phyloP scores from a whole-genome alignment of 345 rosid genomes.

The Populus nigra region DNA sequence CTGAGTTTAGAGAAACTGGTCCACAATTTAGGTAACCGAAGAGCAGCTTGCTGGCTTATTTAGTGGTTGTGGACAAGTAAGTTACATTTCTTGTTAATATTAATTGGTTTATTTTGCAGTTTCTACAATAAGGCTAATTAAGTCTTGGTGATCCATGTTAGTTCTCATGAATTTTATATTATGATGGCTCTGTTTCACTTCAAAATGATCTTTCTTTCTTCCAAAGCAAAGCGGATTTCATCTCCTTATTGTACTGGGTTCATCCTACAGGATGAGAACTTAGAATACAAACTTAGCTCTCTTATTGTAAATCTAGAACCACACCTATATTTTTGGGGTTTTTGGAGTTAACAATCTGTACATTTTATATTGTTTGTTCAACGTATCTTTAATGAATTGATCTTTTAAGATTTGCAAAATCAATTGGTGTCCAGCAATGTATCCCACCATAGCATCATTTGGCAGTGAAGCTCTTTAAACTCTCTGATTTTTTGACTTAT shows the following conservation, averaged over 20 bases:
- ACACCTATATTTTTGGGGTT: neutral
- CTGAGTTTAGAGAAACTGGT: slow-evolving; percentile 3
- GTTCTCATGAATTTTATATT: neutral
- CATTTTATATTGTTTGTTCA: neutral
- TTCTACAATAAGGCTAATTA: neutral
- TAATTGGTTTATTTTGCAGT: neutral
- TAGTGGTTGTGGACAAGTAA: slow-evolving; percentile 75
- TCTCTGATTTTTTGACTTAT: too few species aligned
- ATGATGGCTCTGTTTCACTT: neutral
- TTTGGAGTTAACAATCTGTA: neutral
- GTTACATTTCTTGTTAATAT: slow-evolving; percentile 20
- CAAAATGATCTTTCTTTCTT: neutral
- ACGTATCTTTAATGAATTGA: neutral
- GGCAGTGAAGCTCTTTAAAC: too few species aligned
- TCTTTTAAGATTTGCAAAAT: slow-evolving; percentile 5
- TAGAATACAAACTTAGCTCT: neutral
- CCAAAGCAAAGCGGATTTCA: neutral
- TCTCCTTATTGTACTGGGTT: neutral
- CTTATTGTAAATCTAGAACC: too few species aligned
- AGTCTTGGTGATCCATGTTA: neutral
- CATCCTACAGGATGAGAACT: neutral
- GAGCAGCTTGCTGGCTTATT: slow-evolving; percentile 83
- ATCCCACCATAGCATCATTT: too few species aligned
- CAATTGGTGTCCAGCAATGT: neutral
- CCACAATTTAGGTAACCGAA: slow-evolving; percentile 64